Conservation (phyloP, 2,329 filamentous ascomycete genomes). For the Fusarium pseudocircinatum region DNA sequence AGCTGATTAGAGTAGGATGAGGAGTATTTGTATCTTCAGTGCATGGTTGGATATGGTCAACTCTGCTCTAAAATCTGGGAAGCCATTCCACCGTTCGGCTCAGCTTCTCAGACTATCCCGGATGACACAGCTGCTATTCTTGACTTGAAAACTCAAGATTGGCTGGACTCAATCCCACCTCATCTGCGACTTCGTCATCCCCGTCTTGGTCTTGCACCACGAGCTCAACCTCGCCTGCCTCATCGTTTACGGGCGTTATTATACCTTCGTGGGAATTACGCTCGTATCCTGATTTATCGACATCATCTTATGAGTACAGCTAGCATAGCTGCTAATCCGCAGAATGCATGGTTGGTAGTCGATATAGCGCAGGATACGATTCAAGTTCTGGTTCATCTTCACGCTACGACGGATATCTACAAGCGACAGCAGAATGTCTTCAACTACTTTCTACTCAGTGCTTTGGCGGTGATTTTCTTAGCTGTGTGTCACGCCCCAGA, state of each 20-base stretch:
- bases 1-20: slow-evolving; percentile 34
- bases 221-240: slow-evolving; percentile 48
- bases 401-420: slow-evolving; percentile 44
- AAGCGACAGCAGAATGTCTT: slow-evolving; percentile 43
- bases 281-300: slow-evolving; percentile 56
- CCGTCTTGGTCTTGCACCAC: slow-evolving; percentile 47
- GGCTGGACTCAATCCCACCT: slow-evolving; percentile 56
- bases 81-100: slow-evolving; percentile 51
- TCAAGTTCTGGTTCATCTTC: slow-evolving; percentile 42
- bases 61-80: slow-evolving; percentile 59
- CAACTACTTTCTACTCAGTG: slow-evolving; percentile 46
- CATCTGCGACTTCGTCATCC: slow-evolving; percentile 52
- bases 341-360: slow-evolving; percentile 52
- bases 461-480: slow-evolving; percentile 41
- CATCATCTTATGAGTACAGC: slow-evolving; percentile 52
- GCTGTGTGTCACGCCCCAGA: slow-evolving; percentile 57
- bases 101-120: slow-evolving; percentile 47
- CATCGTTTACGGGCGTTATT: slow-evolving; percentile 55
- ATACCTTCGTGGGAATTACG: slow-evolving; percentile 57
- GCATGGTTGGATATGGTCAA: slow-evolving; percentile 59
- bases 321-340: slow-evolving; percentile 49
- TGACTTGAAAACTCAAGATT: slow-evolving; percentile 55
- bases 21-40: slow-evolving; percentile 54
- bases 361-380: slow-evolving; percentile 45
- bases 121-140: slow-evolving; percentile 52